Base-by-base conservation (phyloP, 768 basidiomycete genomes). In the Leucosporidium creatinivorum region DNA sequence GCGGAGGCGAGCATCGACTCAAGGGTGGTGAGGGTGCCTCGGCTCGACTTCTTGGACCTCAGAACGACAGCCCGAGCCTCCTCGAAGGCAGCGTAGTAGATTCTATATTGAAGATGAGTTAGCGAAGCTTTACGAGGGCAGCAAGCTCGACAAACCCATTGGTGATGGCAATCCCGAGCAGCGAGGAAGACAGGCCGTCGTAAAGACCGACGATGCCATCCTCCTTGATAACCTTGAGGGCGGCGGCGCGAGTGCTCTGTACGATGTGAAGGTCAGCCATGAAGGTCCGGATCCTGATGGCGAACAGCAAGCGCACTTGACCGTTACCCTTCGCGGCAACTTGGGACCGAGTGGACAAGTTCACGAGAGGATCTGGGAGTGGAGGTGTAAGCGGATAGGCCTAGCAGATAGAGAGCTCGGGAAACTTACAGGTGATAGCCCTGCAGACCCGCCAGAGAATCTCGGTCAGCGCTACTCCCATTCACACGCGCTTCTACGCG, bases 301-400 rank as follows among this genome's bases (percentile, higher is more conserved):
- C n/a, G 26, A 36, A 19, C 52, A 52, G 69, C 39, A 13, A 44
- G 39, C 79, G 63, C 52, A 89, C 91, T 83, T 90, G 88, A 68
- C 85, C 79, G 70, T 88, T 84, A 57, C 83, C 86, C 80, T 87
- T 89, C 0, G 88, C 87, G 72, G 91, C 87, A 6, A 98, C 91
- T 10, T 93, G 94, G 4, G 92, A 91, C 58, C 93, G 85, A 2
- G 94, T 98, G 12, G 91, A 93, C 51, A 98, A 80, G 77, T 92
- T 89, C 67, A 96, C 86, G 47, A 99, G 83, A 10, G 96, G 96
- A 76, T 78, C 79, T 79, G 64, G 21, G 50, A 12, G 49, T 23
- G 52, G 21, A 1, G 21, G 26, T 10, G 30, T 57, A 33, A 44
- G 59, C 39, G 30, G 12, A 56, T 44, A n/a, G n/a, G 66, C 26